Evolutionary conservation across 441 rosid species (phyloP).

Genomic region (Jatropha podagrica): DNA sequence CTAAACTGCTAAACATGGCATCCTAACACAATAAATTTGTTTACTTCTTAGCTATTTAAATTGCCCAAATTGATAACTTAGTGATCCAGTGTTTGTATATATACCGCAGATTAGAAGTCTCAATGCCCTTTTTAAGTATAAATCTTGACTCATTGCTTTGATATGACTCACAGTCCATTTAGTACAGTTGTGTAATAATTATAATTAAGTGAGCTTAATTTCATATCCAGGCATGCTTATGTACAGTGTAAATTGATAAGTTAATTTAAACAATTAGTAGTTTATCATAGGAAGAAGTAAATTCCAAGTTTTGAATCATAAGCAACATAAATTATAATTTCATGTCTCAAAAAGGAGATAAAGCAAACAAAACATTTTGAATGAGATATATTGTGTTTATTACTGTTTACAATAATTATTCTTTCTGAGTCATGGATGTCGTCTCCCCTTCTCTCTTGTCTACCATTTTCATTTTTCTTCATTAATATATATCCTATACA

Average conservation of each 20-base stretch:
- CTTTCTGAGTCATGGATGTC: not conserved
- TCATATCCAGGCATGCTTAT: not conserved
- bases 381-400: not conserved
- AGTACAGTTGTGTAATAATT: too few relatives aligned
- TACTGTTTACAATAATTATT: not conserved
- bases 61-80: too few relatives aligned
- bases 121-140: too few relatives aligned
- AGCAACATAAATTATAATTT: not conserved
- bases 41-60: too few relatives aligned
- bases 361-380: not conserved
- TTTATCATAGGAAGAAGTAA: not conserved
- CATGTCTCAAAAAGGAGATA: not conserved
- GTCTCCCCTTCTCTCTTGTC: not conserved
- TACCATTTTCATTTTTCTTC: not conserved
- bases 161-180: too few relatives aligned
- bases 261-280: not conserved
- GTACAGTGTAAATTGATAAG: not conserved
- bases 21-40: too few relatives aligned
- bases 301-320: not conserved
- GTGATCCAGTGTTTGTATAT: too few relatives aligned
- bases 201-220: not conserved
- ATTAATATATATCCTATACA: not conserved
- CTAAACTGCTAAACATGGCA: too few relatives aligned
- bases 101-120: too few relatives aligned
- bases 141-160: too few relatives aligned